A percentile compares a stretch with the other conserved stretches of the same genome.
Conservation (phyloP, 495 filamentous ascomycete genomes). For the Penicillium verhagenii region DNA sequence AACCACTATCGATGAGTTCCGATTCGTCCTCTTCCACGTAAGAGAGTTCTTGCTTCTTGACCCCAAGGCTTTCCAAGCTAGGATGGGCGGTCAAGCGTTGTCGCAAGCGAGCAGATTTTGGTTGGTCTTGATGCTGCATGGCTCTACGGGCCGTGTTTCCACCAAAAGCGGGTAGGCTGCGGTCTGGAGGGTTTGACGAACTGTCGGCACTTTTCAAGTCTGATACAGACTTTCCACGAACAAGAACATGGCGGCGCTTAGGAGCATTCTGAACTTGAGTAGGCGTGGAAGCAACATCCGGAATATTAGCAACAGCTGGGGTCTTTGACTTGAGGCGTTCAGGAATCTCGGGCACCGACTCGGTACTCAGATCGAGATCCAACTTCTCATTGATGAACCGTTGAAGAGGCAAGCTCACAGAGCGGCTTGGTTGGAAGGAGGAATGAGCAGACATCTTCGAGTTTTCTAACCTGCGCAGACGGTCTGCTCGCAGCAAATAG, state of each 20-base stretch:
- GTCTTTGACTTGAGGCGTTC: slow-evolving; percentile 2
- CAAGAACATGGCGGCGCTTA: slow-evolving; percentile 18
- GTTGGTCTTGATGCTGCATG: slow-evolving; percentile 22
- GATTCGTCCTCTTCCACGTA: slow-evolving; percentile 28
- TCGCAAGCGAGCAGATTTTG: slow-evolving; percentile 26
- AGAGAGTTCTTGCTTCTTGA: slow-evolving; percentile 28
- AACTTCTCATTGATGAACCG: slow-evolving; percentile 48
- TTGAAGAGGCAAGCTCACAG: slow-evolving; percentile 44
- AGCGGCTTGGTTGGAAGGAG: slow-evolving; percentile 29
- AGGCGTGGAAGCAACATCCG: slow-evolving; percentile 8
- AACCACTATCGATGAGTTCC: slow-evolving; percentile 17
- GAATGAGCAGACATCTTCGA: slow-evolving; percentile 24
- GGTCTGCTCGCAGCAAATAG: slow-evolving; percentile 37
- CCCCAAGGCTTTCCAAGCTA: slow-evolving; percentile 40
- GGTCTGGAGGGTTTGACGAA: slow-evolving; percentile 14
- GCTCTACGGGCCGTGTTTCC: slow-evolving; percentile 16
- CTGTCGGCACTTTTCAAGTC: slow-evolving; percentile 12
- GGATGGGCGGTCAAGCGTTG: slow-evolving; percentile 37
- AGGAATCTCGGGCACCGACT: slow-evolving; percentile 11
- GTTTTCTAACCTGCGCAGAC: slow-evolving; percentile 29
- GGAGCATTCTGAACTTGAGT: slow-evolving; percentile 12
- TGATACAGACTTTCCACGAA: slow-evolving; percentile 22
- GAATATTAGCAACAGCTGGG: slow-evolving; percentile 2
- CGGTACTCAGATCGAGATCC: slow-evolving; percentile 27
- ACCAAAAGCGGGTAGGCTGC: slow-evolving; percentile 12